Conservation (phyloP, 352 stramenopile species). For the Phytophthora constricta region DNA sequence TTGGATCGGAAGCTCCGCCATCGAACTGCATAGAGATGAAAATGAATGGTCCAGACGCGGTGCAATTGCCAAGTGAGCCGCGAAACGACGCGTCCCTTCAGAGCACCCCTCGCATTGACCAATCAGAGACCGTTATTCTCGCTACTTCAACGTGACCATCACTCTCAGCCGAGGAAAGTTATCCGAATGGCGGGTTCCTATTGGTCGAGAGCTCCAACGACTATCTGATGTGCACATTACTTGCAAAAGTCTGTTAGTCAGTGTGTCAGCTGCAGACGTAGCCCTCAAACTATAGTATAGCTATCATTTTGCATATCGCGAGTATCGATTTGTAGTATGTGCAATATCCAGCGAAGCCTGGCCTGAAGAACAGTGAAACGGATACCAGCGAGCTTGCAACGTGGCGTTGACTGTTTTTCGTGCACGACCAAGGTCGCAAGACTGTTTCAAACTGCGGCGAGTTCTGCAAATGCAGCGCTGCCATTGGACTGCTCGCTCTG, state of each 20-base stretch:
- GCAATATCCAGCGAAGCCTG: not conserved
- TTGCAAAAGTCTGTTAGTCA: not conserved
- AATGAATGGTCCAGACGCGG: no score
- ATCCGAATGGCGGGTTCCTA: constrained; percentile 6
- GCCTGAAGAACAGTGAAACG: not conserved
- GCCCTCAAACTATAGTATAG: no score
- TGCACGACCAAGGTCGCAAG: not conserved
- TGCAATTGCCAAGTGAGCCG: constrained; percentile 9
- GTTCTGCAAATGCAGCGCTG: not conserved
- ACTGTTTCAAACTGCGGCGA: not conserved
- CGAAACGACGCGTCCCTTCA: constrained; percentile 31
- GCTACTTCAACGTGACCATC: not conserved
- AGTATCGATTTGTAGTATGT: not conserved
- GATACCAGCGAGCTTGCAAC: not conserved
- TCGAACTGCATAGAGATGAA: no score
- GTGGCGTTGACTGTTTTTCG: not conserved
- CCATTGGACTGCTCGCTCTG: not conserved
- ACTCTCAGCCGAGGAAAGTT: constrained; percentile 11
- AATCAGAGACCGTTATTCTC: constrained; percentile 25
- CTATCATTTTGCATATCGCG: no score
- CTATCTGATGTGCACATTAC: not conserved
- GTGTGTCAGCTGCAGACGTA: no score
- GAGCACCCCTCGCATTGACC: no score
- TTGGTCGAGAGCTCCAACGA: not conserved
- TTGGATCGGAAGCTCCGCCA: constrained; percentile 37